phyloP scores from a whole-genome alignment of 2,329 filamentous ascomycete species.

The Xylariaceae sp. region DNA sequence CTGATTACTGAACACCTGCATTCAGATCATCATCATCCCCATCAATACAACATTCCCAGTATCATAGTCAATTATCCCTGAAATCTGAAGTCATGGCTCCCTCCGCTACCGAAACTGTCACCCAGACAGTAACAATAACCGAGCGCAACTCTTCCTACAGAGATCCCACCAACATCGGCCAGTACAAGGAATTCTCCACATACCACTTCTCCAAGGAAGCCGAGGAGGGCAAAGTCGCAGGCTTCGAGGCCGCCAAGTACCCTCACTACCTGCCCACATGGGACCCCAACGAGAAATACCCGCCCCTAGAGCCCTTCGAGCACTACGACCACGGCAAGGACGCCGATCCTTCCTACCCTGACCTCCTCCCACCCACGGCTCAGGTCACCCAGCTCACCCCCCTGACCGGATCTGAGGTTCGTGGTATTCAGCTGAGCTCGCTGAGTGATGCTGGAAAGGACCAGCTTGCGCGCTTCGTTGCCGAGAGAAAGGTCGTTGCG shows the following conservation, averaged over 20 bases:
- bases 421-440: conserved; percentile 64
- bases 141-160: conserved; percentile 11
- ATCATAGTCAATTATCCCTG: neutral
- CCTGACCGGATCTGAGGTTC: conserved; percentile 67
- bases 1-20: neutral
- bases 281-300: conserved; percentile 59
- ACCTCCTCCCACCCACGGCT: conserved; percentile 55
- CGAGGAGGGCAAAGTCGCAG: conserved; percentile 29
- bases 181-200: conserved; percentile 29
- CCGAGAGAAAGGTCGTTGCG: conserved; percentile 71
- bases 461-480: conserved; percentile 69
- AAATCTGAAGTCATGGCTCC: conserved; percentile 27
- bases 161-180: conserved; percentile 18
- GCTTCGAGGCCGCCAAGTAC: conserved; percentile 41
- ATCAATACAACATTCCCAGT: neutral
- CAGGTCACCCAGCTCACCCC: conserved; percentile 61
- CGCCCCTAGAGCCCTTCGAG: conserved; percentile 62
- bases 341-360: conserved; percentile 63
- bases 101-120: conserved; percentile 28
- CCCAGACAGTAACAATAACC: conserved; percentile 24
- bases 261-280: conserved; percentile 70
- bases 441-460: conserved; percentile 66
- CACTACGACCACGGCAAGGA: conserved; percentile 73
- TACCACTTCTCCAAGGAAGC: conserved; percentile 26
- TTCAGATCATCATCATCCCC: neutral